Evolutionary conservation across 2,329 filamentous ascomycete species (phyloP).

Genomic region (Tolypocladium tundrense): DNA sequence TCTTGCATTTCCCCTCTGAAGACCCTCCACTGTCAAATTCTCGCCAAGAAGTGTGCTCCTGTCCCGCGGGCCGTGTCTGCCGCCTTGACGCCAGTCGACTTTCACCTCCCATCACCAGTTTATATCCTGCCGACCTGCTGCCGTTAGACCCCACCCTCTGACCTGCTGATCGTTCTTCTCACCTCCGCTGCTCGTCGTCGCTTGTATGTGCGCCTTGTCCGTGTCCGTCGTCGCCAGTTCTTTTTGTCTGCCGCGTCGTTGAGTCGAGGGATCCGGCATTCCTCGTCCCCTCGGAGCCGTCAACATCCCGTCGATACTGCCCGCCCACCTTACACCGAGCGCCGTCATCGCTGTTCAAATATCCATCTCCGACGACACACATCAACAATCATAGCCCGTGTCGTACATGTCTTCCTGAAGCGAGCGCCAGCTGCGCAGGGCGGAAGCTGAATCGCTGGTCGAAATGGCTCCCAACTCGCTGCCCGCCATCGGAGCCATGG

Average conservation of each 20-base stretch:
- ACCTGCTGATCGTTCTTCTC: not conserved
- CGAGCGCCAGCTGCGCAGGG: not conserved
- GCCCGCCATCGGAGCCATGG: slow-evolving; percentile 19
- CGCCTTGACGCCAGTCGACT: slow-evolving; percentile 7
- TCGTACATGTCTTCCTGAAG: slow-evolving; percentile 16
- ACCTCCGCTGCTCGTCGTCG: not conserved
- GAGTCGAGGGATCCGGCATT: not conserved
- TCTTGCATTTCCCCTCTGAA: slow-evolving; percentile 12
- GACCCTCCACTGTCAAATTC: slow-evolving; percentile 1
- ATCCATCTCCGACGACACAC: not conserved
- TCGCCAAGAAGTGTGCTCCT: not conserved
- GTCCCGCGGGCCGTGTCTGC: slow-evolving; percentile 1
- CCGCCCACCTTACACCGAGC: not conserved
- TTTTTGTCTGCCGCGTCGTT: not conserved
- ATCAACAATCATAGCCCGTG: not conserved
- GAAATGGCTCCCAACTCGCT: slow-evolving; percentile 30
- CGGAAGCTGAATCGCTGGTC: slow-evolving; percentile 7
- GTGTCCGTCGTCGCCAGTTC: not conserved
- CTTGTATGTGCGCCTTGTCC: not conserved
- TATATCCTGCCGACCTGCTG: slow-evolving; percentile 1
- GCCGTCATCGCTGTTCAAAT: not conserved
- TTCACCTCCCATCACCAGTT: slow-evolving; percentile 8
- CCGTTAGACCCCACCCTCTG: not conserved
- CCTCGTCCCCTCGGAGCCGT: not conserved
- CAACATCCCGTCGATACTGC: not conserved